These are phyloP conservation scores for Neonectria neomacrospora DNA, from an alignment of 2,329 filamentous ascomycete genomes.

Conservation along the genomic window DNA sequence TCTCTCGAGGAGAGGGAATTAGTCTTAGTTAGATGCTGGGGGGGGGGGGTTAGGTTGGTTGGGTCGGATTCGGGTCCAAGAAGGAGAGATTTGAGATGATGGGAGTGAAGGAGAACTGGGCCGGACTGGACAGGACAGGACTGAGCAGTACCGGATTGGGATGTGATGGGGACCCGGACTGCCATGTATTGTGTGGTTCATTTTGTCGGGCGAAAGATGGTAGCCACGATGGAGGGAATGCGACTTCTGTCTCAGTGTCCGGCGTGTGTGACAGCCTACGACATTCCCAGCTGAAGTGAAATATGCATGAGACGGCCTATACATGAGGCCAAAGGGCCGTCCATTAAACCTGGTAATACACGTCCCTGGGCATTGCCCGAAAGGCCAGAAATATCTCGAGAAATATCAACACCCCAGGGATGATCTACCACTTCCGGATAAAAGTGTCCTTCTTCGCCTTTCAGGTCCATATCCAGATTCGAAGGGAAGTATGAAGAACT, in stretches of 20 bases:
- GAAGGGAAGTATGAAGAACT: too few relatives aligned
- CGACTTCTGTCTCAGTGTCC: slow-evolving; percentile 1
- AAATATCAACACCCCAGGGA: too few relatives aligned
- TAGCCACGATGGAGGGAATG: slow-evolving; percentile 19
- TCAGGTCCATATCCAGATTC: too few relatives aligned
- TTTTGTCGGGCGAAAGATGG: slow-evolving; percentile 23
- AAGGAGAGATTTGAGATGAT: slow-evolving; percentile 25
- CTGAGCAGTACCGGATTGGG: slow-evolving; percentile 3
- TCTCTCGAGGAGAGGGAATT: slow-evolving; percentile 21
- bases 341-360: not conserved
- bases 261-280: not conserved
- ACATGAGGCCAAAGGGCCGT: not conserved
- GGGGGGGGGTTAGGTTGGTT: slow-evolving; percentile 10
- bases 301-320: too few relatives aligned
- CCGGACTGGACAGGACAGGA: slow-evolving; percentile 22
- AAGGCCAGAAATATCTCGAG: not conserved
- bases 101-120: slow-evolving; percentile 30
- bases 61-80: slow-evolving; percentile 7
- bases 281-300: too few relatives aligned
- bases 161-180: slow-evolving; percentile 16
- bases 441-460: too few relatives aligned
- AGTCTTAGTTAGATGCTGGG: slow-evolving; percentile 28
- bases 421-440: too few relatives aligned
- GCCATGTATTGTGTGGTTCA: slow-evolving; percentile 33
- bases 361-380: not conserved